Evolutionary conservation across 495 filamentous ascomycete genomes (phyloP).

Genomic region (Lophiotrema nucula): DNA sequence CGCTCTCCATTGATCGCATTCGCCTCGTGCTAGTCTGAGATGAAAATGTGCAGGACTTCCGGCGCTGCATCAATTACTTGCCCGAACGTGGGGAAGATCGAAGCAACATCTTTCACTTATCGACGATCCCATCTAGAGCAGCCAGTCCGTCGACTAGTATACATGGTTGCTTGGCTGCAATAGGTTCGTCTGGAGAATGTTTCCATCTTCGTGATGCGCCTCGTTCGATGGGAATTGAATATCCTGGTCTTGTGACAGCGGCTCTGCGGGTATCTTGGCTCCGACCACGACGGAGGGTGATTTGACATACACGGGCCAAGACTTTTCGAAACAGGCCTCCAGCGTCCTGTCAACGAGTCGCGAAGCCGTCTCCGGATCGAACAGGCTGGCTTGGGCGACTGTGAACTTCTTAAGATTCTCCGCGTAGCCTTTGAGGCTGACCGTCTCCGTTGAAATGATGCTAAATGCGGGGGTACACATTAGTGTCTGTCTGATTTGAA

Average conservation of each 20-base stretch:
- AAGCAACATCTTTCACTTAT: slow-evolving; percentile 27
- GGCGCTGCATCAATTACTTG: too few relatives aligned
- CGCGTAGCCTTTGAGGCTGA: slow-evolving; percentile 42
- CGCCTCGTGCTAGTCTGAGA: too few relatives aligned
- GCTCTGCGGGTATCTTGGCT: slow-evolving; percentile 3
- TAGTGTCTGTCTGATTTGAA: too few relatives aligned
- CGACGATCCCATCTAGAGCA: slow-evolving; percentile 4
- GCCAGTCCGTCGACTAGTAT: slow-evolving; percentile 28
- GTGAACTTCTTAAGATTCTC: slow-evolving; percentile 46
- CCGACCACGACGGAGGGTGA: slow-evolving; percentile 47
- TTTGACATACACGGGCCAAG: slow-evolving; percentile 48
- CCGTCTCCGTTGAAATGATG: slow-evolving; percentile 47
- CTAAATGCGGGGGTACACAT: too few relatives aligned
- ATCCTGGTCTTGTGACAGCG: not conserved
- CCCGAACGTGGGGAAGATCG: too few relatives aligned
- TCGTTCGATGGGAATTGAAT: too few relatives aligned
- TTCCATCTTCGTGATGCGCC: too few relatives aligned
- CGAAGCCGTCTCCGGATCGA: slow-evolving; percentile 41
- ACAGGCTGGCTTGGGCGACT: slow-evolving; percentile 43
- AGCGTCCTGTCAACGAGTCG: slow-evolving; percentile 46
- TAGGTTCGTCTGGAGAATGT: too few relatives aligned
- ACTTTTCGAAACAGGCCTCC: slow-evolving; percentile 43
- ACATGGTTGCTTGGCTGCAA: slow-evolving; percentile 23
- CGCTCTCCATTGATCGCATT: too few relatives aligned
- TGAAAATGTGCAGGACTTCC: too few relatives aligned